phyloP scores from a whole-genome alignment of 2,329 filamentous ascomycete species.

The Sporothrix inflata region DNA sequence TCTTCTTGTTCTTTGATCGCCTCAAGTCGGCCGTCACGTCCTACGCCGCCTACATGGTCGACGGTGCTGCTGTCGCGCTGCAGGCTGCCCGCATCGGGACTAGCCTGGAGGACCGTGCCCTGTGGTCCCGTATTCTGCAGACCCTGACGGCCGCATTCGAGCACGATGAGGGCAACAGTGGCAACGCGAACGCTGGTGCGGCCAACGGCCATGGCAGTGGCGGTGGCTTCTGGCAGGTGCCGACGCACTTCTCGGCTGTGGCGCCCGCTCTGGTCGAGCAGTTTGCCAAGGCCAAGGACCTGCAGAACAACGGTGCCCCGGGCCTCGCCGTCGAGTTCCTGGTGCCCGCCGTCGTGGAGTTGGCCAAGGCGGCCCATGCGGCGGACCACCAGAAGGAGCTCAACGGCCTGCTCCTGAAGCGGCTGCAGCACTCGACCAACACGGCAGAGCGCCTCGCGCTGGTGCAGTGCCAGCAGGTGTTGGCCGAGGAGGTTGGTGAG shows the following conservation, averaged over 20 bases:
- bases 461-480: conserved; percentile 76
- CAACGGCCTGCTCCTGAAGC: conserved; percentile 76
- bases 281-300: conserved; percentile 51
- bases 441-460: conserved; percentile 76
- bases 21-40: conserved; percentile 93
- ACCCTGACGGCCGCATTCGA: conserved; percentile 77
- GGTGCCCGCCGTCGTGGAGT: conserved; percentile 75
- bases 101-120: conserved; percentile 55
- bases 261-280: conserved; percentile 71
- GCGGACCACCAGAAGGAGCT: conserved; percentile 89
- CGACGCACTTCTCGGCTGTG: conserved; percentile 79
- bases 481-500: conserved; percentile 79
- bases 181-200: background rate
- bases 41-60: conserved; percentile 84
- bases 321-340: conserved; percentile 54
- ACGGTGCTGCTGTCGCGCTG: conserved; percentile 70
- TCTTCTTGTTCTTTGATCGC: conserved; percentile 76
- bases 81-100: conserved; percentile 48
- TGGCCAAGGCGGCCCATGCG: conserved; percentile 79
- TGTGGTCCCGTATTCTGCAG: conserved; percentile 71
- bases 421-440: conserved; percentile 70
- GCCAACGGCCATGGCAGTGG: background rate
- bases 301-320: conserved; percentile 37
- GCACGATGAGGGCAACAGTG: conserved; percentile 79
- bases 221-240: conserved; percentile 80